A percentile compares a stretch with the other conserved stretches of the same genome.
Evolutionary conservation across 1,284 basidiomycete genomes (phyloP).

Genomic region (Puccinia novopanici): DNA sequence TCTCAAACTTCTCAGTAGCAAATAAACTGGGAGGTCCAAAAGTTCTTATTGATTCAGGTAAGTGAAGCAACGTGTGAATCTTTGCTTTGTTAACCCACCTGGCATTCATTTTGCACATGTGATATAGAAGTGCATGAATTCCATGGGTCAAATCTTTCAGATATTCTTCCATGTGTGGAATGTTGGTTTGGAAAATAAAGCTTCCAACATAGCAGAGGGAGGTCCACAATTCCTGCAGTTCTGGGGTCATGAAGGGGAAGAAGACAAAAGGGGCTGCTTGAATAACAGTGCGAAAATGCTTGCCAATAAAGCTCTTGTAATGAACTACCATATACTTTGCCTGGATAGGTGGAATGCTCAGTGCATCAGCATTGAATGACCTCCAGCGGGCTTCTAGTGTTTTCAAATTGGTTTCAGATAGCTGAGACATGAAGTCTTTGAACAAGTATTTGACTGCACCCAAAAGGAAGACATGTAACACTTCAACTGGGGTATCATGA

Average conservation of each 20-base stretch:
- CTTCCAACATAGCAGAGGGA: no score
- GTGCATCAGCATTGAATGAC: background rate
- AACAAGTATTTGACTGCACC: conserved; percentile 2
- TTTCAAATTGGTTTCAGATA: background rate
- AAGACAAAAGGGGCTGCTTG: no score
- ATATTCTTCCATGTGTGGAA: background rate
- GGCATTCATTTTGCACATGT: background rate
- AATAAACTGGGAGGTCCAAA: background rate
- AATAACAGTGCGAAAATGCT: no score
- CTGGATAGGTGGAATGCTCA: background rate
- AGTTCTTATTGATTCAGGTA: background rate
- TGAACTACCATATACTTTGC: background rate
- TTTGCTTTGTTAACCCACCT: conserved; percentile 3
- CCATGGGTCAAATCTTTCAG: background rate
- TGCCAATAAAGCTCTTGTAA: no score
- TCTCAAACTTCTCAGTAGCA: conserved; percentile 1
- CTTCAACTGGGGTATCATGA: background rate
- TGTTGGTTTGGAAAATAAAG: background rate
- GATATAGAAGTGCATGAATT: no score
- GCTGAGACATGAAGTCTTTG: background rate
- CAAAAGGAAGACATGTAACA: background rate
- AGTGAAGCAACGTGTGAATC: background rate
- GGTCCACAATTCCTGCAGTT: background rate
- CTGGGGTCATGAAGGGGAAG: background rate
- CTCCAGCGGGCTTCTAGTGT: background rate